Percentiles rank a stretch among this genome's conserved stretches.
Conservation (phyloP, 2,329 filamentous ascomycete genomes). For the Fusarium sp. region DNA sequence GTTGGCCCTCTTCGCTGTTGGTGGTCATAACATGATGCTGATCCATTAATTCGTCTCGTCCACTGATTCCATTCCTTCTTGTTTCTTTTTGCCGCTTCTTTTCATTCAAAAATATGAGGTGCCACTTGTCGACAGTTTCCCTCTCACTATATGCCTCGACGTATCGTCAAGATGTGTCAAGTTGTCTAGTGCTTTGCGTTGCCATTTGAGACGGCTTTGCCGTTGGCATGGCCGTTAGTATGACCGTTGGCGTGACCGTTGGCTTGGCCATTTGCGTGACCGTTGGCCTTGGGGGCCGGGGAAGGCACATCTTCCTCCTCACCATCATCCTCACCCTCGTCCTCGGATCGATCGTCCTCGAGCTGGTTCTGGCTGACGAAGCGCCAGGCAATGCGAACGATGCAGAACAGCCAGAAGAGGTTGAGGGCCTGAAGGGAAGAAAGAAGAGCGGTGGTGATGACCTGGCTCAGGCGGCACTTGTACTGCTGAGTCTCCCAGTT, state of each 20-base stretch:
- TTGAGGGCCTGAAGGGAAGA: constrained; percentile 76
- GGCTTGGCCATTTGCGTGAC: constrained; percentile 21
- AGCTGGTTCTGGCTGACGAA: constrained; percentile 68
- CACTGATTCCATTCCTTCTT: constrained; percentile 12
- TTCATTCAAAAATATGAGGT: background rate
- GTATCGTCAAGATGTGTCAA: background rate
- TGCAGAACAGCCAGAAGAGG: constrained; percentile 82
- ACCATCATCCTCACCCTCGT: constrained; percentile 58
- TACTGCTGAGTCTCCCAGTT: constrained; percentile 80
- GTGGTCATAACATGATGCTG: constrained; percentile 36
- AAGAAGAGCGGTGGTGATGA: constrained; percentile 71
- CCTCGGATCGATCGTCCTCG: constrained; percentile 76
- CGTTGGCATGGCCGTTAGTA: constrained; percentile 30
- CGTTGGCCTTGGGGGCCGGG: constrained; percentile 40
- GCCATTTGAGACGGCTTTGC: constrained; percentile 20
- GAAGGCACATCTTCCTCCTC: constrained; percentile 59
- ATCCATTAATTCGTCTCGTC: constrained; percentile 37
- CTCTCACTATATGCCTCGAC: background rate
- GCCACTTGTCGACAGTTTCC: background rate
- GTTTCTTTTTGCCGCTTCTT: background rate
- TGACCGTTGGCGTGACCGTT: constrained; percentile 29
- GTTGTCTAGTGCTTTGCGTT: constrained; percentile 28
- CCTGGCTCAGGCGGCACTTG: constrained; percentile 74
- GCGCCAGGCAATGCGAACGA: constrained; percentile 75
- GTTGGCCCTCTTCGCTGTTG: constrained; percentile 16